A percentile compares a stretch with the other conserved stretches of the same genome.
These are phyloP conservation scores for Moesziomyces globuligerus DNA, from an alignment of 1,284 basidiomycete species.

Conservation along the genomic window DNA sequence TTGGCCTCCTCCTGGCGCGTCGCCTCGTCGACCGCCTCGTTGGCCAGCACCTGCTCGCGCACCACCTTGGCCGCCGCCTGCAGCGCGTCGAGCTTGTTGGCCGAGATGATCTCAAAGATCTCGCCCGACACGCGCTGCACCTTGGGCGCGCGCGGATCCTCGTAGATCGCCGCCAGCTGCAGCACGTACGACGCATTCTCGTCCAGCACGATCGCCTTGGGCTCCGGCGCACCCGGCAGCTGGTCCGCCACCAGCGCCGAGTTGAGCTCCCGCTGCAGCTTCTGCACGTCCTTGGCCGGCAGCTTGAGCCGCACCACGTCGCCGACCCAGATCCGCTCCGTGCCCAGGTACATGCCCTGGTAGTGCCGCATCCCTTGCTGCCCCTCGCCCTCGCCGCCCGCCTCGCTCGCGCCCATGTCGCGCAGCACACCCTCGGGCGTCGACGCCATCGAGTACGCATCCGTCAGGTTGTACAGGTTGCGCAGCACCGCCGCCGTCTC, in stretches of 20 bases:
- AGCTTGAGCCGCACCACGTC: conserved; percentile 55
- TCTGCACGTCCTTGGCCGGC: conserved; percentile 29
- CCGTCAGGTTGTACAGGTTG: conserved; percentile 27
- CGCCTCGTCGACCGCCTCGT: conserved; percentile 18
- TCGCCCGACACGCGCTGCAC: conserved; percentile 34
- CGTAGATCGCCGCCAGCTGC: conserved; percentile 33
- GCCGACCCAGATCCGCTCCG: conserved; percentile 58
- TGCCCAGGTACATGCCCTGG: conserved; percentile 53
- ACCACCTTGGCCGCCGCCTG: conserved; percentile 15
- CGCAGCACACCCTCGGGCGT: conserved; percentile 23
- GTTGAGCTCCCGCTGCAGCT: conserved; percentile 44
- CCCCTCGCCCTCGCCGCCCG: conserved; percentile 1
- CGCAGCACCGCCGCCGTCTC: conserved; percentile 26
- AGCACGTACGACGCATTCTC: conserved; percentile 41
- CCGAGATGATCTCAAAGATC: conserved; percentile 34
- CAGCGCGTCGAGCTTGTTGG: conserved; percentile 28
- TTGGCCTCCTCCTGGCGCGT: conserved; percentile 21
- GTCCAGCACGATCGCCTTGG: conserved; percentile 28
- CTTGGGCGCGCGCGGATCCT: conserved; percentile 28
- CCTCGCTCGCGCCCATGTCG: conserved; percentile 16
- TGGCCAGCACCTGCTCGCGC: conserved; percentile 9
- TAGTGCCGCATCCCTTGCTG: conserved; percentile 33
- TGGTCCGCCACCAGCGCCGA: conserved; percentile 20
- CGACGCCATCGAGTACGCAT: conserved; percentile 37
- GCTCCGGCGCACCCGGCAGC: conserved; percentile 20